Base-by-base conservation (phyloP, 805 yeast genomes). In the Yarrowia sp. region DNA sequence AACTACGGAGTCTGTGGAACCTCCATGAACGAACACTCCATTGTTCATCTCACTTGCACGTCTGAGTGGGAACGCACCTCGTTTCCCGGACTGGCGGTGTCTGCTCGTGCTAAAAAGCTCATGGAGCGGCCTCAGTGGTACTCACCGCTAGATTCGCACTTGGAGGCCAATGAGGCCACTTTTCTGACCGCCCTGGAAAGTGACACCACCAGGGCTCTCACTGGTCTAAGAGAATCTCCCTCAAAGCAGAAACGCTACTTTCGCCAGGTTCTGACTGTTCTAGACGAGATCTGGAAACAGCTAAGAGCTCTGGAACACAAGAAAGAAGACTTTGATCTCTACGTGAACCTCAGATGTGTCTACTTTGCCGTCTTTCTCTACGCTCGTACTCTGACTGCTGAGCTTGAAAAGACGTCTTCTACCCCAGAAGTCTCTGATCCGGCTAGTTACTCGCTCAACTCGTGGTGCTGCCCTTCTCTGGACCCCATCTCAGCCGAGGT, bases 61-160 rank as follows among this genome's bases (percentile, higher is more conserved):
- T 56, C 63, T 9, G 26, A 56, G 12, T 56, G 63, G 63, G 63
- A 56, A 41, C 36, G 63, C 5, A 41, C 22, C 26, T 22, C 63
- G 4, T 41, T 56, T 32, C 63, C 63, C n/a, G 63, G 63, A 4
- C 15, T 56, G 5, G 46, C 63, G 2, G 63, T 56, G 9, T 56
- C 63, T 14, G 40, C 26, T 7, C 63, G 63, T 15, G 63, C 63
- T 56, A 56, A 42, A 26, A 22, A 10, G 3, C 63, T 56, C 22
- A 56, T 56, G 63, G 48, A 56, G 11, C 63, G 63, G 22, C 63
- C 63, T 11, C 63, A 56, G n/a, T 56, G 63, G 63, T 15, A 56
- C 19, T 26, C 48, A 2, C 40, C 38, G 3, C 15, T 42, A 26
- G 63, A 41, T 26, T 22, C 48, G 9, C 48, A 41, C n/a, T 8